Evolutionary conservation across 164 flowering plant genomes (phyloP).

Genomic region (Aristolochia contorta): DNA sequence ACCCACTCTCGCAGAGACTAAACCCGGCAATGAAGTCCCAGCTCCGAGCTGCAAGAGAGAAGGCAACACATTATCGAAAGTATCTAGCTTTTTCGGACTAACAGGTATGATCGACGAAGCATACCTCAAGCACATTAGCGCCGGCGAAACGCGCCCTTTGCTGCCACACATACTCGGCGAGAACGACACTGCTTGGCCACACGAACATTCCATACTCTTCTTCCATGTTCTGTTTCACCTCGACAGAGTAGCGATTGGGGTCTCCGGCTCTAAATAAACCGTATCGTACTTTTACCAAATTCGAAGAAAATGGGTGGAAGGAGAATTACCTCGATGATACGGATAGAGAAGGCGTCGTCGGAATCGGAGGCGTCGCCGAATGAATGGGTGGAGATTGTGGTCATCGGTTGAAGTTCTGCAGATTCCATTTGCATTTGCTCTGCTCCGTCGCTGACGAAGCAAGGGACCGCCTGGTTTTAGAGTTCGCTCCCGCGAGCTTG

Average conservation of each 20-base stretch:
- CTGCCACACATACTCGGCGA: conserved; percentile 96
- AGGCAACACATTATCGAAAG: too few species aligned
- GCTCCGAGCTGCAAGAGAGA: conserved; percentile 62
- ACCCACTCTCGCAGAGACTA: conserved; percentile 86
- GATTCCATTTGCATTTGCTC: too few species aligned
- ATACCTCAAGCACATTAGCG: conserved; percentile 62
- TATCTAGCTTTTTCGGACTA: too few species aligned
- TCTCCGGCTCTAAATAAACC: background rate
- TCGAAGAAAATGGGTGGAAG: background rate
- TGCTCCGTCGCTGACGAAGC: too few species aligned
- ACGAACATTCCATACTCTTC: conserved; percentile 91
- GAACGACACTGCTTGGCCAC: conserved; percentile 85
- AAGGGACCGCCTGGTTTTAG: too few species aligned
- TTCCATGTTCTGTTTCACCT: conserved; percentile 47
- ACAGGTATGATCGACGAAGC: too few species aligned
- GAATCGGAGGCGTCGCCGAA: background rate
- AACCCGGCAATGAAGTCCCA: conserved; percentile 90
- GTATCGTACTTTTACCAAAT: background rate
- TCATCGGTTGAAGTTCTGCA: background rate
- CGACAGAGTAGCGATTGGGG: too few species aligned
- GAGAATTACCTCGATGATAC: background rate
- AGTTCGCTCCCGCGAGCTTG: too few species aligned
- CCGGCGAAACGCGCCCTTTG: conserved; percentile 56
- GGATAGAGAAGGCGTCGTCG: background rate
- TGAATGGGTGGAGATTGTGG: conserved; percentile 1